phyloP scores from a whole-genome alignment of 495 filamentous ascomycete species.

The Halenospora varia region DNA sequence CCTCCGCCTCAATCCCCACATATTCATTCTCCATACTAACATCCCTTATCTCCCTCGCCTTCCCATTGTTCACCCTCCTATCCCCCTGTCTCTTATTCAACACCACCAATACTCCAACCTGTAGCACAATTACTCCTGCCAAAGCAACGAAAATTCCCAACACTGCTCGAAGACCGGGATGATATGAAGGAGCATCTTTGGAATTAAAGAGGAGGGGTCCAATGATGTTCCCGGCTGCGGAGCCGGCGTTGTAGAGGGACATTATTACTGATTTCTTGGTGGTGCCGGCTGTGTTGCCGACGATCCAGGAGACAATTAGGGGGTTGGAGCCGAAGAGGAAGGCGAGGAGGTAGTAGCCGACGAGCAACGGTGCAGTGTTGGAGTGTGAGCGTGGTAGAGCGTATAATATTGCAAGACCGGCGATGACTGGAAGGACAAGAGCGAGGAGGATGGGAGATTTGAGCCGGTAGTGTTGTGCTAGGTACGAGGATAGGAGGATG shows the following conservation, averaged over 20 bases:
- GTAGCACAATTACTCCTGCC: constrained; percentile 42
- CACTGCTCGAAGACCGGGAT: constrained; percentile 49
- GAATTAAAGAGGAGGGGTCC: constrained; percentile 62
- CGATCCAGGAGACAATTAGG: constrained; percentile 42
- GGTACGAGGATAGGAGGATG: constrained; percentile 51
- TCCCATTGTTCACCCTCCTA: constrained; percentile 51
- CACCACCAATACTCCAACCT: constrained; percentile 46
- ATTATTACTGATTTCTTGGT: constrained; percentile 62
- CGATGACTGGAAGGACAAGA: constrained; percentile 52
- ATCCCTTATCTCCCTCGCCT: constrained; percentile 51
- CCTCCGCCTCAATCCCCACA: constrained; percentile 30
- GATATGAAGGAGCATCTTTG: constrained; percentile 56
- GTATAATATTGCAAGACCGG: constrained; percentile 53
- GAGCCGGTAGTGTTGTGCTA: constrained; percentile 41
- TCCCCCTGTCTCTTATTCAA: constrained; percentile 51
- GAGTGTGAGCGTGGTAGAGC: constrained; percentile 31
- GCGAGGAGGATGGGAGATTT: constrained; percentile 46
- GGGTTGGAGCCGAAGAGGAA: constrained; percentile 55
- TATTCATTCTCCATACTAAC: constrained; percentile 44
- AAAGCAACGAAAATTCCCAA: constrained; percentile 54
- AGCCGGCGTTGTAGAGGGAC: constrained; percentile 56
- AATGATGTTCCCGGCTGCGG: constrained; percentile 62
- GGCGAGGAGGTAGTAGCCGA: constrained; percentile 58
- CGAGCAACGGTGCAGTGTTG: constrained; percentile 41
- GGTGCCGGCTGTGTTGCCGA: constrained; percentile 63